Evolutionary conservation across 495 filamentous ascomycete species (phyloP).

Genomic region (Daldinia grandis): DNA sequence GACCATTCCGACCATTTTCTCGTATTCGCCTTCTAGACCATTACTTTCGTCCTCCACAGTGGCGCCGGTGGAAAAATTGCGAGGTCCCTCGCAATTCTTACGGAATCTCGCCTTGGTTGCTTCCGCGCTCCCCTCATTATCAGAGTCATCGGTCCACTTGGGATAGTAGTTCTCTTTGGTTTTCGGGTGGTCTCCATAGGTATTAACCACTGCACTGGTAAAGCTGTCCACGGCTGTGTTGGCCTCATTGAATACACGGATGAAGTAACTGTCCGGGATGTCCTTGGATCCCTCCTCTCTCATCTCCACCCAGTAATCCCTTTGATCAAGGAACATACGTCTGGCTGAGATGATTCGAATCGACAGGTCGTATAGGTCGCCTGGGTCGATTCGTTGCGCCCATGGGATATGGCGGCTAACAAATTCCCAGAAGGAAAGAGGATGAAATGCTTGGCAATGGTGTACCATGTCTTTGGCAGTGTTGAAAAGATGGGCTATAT

Average conservation of each 20-base stretch:
- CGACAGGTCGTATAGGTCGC: background rate
- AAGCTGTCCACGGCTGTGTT: background rate
- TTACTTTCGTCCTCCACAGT: background rate
- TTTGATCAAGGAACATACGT: background rate
- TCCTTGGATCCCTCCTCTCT: background rate
- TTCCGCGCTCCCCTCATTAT: constrained; percentile 1
- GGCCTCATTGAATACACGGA: background rate
- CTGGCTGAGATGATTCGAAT: background rate
- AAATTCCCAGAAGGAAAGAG: background rate
- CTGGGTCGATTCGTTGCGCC: background rate
- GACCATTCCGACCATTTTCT: background rate
- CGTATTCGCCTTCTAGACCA: background rate
- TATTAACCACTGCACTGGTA: background rate
- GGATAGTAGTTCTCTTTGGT: constrained; percentile 3
- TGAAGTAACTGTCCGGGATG: background rate
- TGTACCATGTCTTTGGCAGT: background rate
- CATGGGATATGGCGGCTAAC: background rate
- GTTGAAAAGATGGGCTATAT: background rate
- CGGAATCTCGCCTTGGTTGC: background rate
- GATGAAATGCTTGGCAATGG: background rate
- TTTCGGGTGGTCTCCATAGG: background rate
- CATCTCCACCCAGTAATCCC: background rate
- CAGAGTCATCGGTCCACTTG: constrained; percentile 4
- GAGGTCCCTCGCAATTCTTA: background rate
- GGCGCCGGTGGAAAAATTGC: background rate